Evolutionary conservation across 163 green algal species (phyloP).

Genomic region (Chlorella variabilis): DNA sequence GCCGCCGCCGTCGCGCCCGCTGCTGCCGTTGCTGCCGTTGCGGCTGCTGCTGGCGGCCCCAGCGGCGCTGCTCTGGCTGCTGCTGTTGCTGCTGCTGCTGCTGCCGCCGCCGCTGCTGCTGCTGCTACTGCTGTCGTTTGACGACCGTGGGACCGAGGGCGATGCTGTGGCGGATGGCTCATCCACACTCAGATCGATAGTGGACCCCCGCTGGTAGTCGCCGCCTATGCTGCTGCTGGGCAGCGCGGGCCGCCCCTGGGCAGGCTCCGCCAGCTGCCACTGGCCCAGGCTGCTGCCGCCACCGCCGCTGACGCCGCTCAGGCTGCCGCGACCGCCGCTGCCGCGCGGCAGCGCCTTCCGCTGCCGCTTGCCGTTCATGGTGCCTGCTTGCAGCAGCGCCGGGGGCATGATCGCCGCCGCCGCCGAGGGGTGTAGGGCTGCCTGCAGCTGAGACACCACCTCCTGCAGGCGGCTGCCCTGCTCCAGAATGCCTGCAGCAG

Average conservation of each 20-base stretch:
- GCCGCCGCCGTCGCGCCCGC: background rate
- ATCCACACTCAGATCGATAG: constrained; percentile 13
- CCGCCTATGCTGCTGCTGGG: constrained; percentile 30
- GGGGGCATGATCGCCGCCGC: background rate
- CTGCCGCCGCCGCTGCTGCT: background rate
- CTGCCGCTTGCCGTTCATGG: background rate
- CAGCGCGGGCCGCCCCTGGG: background rate
- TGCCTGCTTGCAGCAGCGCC: background rate
- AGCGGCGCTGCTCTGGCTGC: background rate
- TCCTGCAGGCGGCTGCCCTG: constrained; percentile 49
- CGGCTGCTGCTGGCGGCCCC: background rate
- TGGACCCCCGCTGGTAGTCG: constrained; percentile 9
- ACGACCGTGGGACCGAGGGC: background rate
- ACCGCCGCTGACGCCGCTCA: background rate
- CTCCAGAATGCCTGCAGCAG: constrained; percentile 47
- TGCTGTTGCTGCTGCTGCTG: constrained; percentile 9
- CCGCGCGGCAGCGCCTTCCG: background rate
- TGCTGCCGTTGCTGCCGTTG: background rate
- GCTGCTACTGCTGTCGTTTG: background rate
- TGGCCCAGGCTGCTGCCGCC: background rate
- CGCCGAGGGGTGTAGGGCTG: constrained; percentile 16
- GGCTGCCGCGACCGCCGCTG: background rate
- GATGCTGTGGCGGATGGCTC: background rate
- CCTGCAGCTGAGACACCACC: constrained; percentile 42
- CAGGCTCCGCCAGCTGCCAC: background rate